A percentile compares a stretch with the other conserved stretches of the same genome.
Conservation (phyloP, 148 eudicot species). For the Nepenthes mirabilis region DNA sequence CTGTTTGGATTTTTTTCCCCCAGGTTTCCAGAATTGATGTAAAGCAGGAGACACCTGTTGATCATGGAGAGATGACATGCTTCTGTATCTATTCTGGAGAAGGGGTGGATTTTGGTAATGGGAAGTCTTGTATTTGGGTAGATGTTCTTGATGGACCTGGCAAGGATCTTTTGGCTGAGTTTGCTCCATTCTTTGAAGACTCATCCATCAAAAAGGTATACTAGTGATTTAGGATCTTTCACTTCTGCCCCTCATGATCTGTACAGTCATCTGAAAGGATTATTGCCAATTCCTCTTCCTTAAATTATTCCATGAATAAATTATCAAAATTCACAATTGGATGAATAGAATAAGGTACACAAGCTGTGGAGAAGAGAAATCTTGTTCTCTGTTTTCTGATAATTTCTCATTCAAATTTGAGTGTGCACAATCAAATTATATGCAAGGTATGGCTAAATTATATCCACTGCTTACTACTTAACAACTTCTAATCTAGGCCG, state of each 20-base stretch:
- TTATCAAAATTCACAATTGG: too few relatives aligned
- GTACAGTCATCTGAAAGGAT: too few relatives aligned
- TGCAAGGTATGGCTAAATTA: too few relatives aligned
- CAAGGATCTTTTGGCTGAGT: slow-evolving; percentile 44
- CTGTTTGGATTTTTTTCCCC: neutral
- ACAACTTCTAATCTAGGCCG: too few relatives aligned
- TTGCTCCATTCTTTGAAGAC: slow-evolving; percentile 91
- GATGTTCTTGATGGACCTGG: slow-evolving; percentile 94
- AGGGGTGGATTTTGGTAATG: slow-evolving; percentile 67
- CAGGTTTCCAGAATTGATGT: slow-evolving; percentile 94
- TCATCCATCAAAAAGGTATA: slow-evolving; percentile 69
- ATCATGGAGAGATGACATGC: slow-evolving; percentile 92
- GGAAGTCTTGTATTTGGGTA: slow-evolving; percentile 92
- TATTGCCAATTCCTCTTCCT: too few relatives aligned
- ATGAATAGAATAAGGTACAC: too few relatives aligned
- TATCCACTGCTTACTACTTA: too few relatives aligned
- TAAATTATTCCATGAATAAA: too few relatives aligned
- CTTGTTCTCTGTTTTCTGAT: too few relatives aligned
- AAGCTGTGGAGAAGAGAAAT: too few relatives aligned
- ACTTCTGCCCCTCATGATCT: neutral
- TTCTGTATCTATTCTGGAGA: slow-evolving; percentile 89
- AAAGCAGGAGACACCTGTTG: slow-evolving; percentile 88
- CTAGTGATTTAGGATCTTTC: slow-evolving; percentile 1
- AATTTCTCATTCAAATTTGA: too few relatives aligned
- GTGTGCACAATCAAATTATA: too few relatives aligned